Evolutionary conservation across 1,139 yeast species (phyloP).

Genomic region (Pneumocystis jirovecii): DNA sequence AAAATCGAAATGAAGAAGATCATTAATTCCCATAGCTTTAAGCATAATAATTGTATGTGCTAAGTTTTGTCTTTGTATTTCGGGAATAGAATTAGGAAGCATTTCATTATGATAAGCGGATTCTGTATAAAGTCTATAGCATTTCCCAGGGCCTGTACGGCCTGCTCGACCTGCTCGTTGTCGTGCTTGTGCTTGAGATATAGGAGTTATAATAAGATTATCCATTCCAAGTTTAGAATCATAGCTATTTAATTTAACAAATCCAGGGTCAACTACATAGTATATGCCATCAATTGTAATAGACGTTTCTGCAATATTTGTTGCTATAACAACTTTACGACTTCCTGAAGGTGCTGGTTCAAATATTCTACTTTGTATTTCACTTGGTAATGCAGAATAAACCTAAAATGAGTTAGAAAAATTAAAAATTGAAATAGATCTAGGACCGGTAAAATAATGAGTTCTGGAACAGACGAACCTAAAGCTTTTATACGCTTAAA

Average conservation of each 20-base stretch:
- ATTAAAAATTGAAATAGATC: not conserved
- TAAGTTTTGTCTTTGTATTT: slow-evolving; percentile 67
- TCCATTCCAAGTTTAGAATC: slow-evolving; percentile 85
- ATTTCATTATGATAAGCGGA: slow-evolving; percentile 71
- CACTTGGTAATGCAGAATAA: slow-evolving; percentile 80
- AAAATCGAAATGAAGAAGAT: slow-evolving; percentile 64
- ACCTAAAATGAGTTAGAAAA: not conserved
- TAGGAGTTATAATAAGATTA: slow-evolving; percentile 65
- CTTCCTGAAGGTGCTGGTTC: slow-evolving; percentile 71
- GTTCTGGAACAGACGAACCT: slow-evolving; percentile 46
- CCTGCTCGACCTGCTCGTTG: slow-evolving; percentile 98
- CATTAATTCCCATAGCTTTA: slow-evolving; percentile 64
- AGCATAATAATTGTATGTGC: slow-evolving; percentile 60
- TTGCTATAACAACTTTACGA: slow-evolving; percentile 81
- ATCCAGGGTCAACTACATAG: slow-evolving; percentile 85
- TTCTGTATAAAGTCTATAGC: slow-evolving; percentile 76
- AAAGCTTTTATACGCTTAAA: slow-evolving; percentile 51
- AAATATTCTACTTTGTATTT: slow-evolving; percentile 64
- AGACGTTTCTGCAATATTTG: slow-evolving; percentile 94
- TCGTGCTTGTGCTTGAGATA: slow-evolving; percentile 87
- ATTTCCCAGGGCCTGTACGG: slow-evolving; percentile 90
- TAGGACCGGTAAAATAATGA: slow-evolving; percentile 62
- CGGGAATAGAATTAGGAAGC: slow-evolving; percentile 72
- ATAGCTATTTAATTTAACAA: slow-evolving; percentile 72
- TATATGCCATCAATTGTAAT: slow-evolving; percentile 85